Evolutionary conservation across 2,329 filamentous ascomycete genomes (phyloP).

Genomic region (Metarhizium brunneum): DNA sequence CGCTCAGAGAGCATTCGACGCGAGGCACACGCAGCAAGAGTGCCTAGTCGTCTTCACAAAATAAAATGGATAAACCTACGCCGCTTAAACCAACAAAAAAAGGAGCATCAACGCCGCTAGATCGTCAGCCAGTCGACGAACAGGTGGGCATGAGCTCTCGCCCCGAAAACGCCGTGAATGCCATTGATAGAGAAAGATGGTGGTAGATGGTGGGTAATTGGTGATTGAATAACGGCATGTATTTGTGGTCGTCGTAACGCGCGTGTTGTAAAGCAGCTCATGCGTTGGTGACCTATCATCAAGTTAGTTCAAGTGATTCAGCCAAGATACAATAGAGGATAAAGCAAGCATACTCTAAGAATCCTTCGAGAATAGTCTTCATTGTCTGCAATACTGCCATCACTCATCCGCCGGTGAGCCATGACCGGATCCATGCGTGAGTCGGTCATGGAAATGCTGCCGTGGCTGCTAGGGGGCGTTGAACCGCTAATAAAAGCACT

Average conservation of each 20-base stretch:
- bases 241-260: conserved; percentile 6
- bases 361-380: conserved; percentile 95
- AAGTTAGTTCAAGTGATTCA: background rate
- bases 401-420: conserved; percentile 76
- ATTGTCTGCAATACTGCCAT: conserved; percentile 94
- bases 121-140: conserved; percentile 22
- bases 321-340: background rate
- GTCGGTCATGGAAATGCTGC: conserved; percentile 65
- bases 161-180: conserved; percentile 35
- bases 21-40: background rate
- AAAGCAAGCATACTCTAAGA: conserved; percentile 62
- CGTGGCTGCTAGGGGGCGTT: conserved; percentile 53
- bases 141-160: conserved; percentile 28
- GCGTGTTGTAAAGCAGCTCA: conserved; percentile 24
- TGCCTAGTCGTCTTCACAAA: conserved; percentile 1
- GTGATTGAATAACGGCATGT: conserved; percentile 7
- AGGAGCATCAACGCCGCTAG: conserved; percentile 28
- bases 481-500: conserved; percentile 63
- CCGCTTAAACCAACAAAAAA: conserved; percentile 20
- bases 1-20: background rate
- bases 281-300: conserved; percentile 46
- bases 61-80: conserved; percentile 19
- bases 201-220: conserved; percentile 22
- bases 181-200: conserved; percentile 17
- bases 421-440: conserved; percentile 80